Evolutionary conservation across 208 protist species (phyloP).

Genomic region (Leptomonas pyrrhocoris): DNA sequence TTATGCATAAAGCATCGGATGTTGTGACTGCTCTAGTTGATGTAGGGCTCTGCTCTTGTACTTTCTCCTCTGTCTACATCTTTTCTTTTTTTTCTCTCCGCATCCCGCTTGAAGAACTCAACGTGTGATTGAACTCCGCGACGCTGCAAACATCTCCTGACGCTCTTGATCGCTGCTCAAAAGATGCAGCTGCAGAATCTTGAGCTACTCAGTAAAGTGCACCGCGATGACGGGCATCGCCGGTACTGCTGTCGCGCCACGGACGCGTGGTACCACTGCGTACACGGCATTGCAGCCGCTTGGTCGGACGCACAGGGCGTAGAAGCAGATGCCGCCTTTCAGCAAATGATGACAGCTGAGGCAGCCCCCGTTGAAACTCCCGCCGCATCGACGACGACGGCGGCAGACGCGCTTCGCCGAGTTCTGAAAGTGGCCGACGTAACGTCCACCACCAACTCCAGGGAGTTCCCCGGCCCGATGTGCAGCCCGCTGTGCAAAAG

Average conservation of each 20-base stretch:
- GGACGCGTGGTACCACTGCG: conserved; percentile 19
- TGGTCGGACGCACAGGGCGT: background rate
- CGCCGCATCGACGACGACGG: too few species aligned
- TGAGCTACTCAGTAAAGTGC: conserved; percentile 15
- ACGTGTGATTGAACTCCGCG: too few species aligned
- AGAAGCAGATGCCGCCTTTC: conserved; percentile 4
- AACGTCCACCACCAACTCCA: conserved; percentile 19
- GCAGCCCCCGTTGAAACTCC: background rate
- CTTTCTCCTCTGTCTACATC: too few species aligned
- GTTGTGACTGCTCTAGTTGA: too few species aligned
- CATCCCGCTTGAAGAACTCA: too few species aligned
- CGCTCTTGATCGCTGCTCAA: conserved; percentile 15
- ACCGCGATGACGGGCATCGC: conserved; percentile 1
- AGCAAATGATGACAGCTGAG: background rate
- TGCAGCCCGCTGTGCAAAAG: conserved; percentile 73
- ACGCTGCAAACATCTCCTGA: background rate
- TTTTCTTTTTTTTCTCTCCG: too few species aligned
- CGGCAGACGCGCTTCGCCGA: conserved; percentile 17
- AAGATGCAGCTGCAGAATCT: conserved; percentile 29
- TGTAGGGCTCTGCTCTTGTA: too few species aligned
- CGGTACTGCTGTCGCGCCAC: conserved; percentile 31
- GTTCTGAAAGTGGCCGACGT: conserved; percentile 13
- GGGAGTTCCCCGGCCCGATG: conserved; percentile 72
- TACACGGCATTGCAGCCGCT: conserved; percentile 14
- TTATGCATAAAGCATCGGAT: too few species aligned